These are phyloP conservation scores for Boehmeria nivea DNA, from an alignment of 306 rosid species.

Conservation along the genomic window DNA sequence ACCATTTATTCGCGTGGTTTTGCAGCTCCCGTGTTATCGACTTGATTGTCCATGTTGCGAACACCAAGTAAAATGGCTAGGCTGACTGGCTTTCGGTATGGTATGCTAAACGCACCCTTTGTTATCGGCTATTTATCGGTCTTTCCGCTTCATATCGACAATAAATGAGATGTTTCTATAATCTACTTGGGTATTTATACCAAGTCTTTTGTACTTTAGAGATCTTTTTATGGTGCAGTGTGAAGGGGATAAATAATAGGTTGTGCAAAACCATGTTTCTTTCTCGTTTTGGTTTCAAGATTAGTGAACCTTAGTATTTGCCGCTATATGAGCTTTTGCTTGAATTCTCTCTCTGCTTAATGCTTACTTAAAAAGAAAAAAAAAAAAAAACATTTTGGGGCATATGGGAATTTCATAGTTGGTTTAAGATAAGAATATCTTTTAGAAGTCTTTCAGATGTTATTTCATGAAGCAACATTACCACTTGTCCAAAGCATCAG, in stretches of 20 bases:
- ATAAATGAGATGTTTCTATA: slow-evolving; percentile 6
- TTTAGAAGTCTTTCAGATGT: too few relatives aligned
- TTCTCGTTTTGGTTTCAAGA: neutral
- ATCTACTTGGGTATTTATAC: neutral
- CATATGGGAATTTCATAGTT: too few relatives aligned
- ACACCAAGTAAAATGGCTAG: slow-evolving; percentile 6
- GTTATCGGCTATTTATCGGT: slow-evolving; percentile 9
- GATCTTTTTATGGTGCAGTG: neutral
- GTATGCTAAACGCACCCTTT: neutral
- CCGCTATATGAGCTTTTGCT: too few relatives aligned
- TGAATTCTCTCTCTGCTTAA: too few relatives aligned
- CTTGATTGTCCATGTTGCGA: slow-evolving; percentile 41
- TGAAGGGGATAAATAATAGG: neutral
- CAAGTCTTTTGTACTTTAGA: slow-evolving; percentile 3
- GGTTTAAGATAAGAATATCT: too few relatives aligned
- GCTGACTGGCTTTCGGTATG: neutral
- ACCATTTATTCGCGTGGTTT: neutral
- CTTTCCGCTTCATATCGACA: neutral
- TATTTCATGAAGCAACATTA: too few relatives aligned
- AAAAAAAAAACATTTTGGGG: too few relatives aligned
- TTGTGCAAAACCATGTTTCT: neutral
- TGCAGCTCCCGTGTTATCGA: slow-evolving; percentile 72
- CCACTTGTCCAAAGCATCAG: too few relatives aligned
- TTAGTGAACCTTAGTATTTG: neutral
- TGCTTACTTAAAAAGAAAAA: too few relatives aligned